phyloP scores from a whole-genome alignment of 805 yeast genomes.

The Suhomyces tanzawaensis region DNA sequence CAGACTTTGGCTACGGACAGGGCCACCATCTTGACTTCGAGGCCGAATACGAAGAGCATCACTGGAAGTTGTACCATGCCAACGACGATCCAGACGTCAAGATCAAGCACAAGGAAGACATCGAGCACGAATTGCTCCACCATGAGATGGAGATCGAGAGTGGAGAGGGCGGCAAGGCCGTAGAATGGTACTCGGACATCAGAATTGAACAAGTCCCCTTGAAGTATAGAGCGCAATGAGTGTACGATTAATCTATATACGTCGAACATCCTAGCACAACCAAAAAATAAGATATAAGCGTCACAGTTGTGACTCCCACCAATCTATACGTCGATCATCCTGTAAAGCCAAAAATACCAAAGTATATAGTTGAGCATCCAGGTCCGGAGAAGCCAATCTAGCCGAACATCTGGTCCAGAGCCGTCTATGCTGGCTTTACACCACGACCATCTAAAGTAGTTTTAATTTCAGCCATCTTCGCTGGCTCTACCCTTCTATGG shows the following conservation, averaged over 20 bases:
- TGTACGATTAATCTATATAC: too few relatives aligned
- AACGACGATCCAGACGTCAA: conserved; percentile 80
- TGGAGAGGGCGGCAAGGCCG: conserved; percentile 10
- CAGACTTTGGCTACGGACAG: conserved; percentile 90
- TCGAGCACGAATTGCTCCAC: conserved; percentile 81
- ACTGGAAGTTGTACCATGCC: conserved; percentile 80
- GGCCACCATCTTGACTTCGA: conserved; percentile 96
- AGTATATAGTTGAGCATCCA: too few relatives aligned
- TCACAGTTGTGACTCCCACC: too few relatives aligned
- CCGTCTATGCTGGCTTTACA: too few relatives aligned
- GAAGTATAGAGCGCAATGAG: conserved; percentile 24
- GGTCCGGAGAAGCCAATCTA: too few relatives aligned
- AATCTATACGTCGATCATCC: too few relatives aligned
- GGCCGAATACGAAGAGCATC: conserved; percentile 90
- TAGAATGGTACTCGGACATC: conserved; percentile 25
- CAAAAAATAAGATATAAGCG: too few relatives aligned
- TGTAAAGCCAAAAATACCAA: too few relatives aligned
- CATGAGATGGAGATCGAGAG: conserved; percentile 82
- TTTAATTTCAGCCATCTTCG: too few relatives aligned
- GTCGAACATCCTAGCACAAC: too few relatives aligned
- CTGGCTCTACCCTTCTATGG: conserved; percentile 10
- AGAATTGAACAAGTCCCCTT: conserved; percentile 29
- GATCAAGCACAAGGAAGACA: conserved; percentile 81
- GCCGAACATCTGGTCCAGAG: too few relatives aligned
- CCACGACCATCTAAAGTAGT: too few relatives aligned